phyloP scores from a whole-genome alignment of 345 rosid species.

The Boechera retrofracta region DNA sequence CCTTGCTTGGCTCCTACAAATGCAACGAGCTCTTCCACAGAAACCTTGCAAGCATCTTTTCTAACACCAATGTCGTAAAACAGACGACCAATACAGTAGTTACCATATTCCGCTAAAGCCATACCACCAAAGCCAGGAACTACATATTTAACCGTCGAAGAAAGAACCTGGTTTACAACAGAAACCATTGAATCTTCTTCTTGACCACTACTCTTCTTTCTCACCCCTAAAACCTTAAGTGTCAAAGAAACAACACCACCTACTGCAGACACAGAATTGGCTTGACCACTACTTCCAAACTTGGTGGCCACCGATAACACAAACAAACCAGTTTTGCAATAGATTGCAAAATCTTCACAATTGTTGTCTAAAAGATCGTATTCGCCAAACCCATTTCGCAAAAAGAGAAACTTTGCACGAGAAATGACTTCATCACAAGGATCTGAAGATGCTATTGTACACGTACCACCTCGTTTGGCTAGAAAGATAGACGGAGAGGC shows the following conservation, averaged over 20 bases:
- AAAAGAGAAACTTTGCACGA: slow-evolving; percentile 63
- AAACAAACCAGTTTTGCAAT: slow-evolving; percentile 76
- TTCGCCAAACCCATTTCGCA: slow-evolving; percentile 67
- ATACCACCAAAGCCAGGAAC: slow-evolving; percentile 66
- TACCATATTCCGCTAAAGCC: slow-evolving; percentile 51
- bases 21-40: slow-evolving; percentile 40
- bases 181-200: slow-evolving; percentile 38
- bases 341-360: slow-evolving; percentile 85
- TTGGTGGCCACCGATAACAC: slow-evolving; percentile 49
- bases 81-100: slow-evolving; percentile 43
- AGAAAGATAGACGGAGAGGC: slow-evolving; percentile 58
- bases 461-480: slow-evolving; percentile 82
- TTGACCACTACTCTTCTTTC: slow-evolving; percentile 2
- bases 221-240: slow-evolving; percentile 25
- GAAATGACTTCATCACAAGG: slow-evolving; percentile 58
- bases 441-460: slow-evolving; percentile 72
- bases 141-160: slow-evolving; percentile 57
- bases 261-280: slow-evolving; percentile 52
- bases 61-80: slow-evolving; percentile 71
- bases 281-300: slow-evolving; percentile 83
- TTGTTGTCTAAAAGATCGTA: slow-evolving; percentile 71
- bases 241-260: slow-evolving; percentile 44
- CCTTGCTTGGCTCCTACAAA: slow-evolving; percentile 16
- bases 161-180: slow-evolving; percentile 27
- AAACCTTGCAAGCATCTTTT: slow-evolving; percentile 54